Conservation (phyloP, 306 rosid species). For the Aeschynomene evenia region DNA sequence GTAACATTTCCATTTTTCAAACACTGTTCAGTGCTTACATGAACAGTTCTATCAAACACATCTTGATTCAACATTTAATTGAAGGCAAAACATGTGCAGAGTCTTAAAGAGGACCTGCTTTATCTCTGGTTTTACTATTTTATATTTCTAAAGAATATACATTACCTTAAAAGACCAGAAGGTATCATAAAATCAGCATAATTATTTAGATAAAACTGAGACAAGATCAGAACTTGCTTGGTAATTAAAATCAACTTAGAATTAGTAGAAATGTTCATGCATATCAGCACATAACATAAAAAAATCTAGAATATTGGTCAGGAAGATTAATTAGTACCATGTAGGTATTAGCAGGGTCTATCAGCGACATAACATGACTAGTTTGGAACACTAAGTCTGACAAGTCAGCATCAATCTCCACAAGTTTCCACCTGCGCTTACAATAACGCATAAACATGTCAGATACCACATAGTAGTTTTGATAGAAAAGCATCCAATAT, state of each 20-base stretch:
- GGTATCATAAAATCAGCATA: neutral
- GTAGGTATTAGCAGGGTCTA: constrained; percentile 88
- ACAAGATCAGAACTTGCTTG: neutral
- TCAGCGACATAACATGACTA: constrained; percentile 78
- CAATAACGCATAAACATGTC: constrained; percentile 19
- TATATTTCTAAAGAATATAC: neutral
- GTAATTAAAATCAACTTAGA: constrained; percentile 21
- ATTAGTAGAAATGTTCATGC: constrained; percentile 5
- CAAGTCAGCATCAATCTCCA: constrained; percentile 78
- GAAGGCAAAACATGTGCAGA: constrained; percentile 5
- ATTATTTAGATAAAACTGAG: constrained; percentile 6
- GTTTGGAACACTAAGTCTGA: constrained; percentile 67
- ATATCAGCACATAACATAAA: neutral
- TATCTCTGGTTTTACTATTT: neutral
- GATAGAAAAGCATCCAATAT: neutral
- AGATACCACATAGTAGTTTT: constrained; percentile 19
- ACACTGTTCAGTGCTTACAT: neutral
- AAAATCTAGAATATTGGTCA: constrained; percentile 3
- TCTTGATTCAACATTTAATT: constrained; percentile 6
- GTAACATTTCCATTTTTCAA: neutral
- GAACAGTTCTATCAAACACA: neutral
- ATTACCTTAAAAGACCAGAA: constrained; percentile 2
- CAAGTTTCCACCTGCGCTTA: constrained; percentile 79
- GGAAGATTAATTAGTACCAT: constrained; percentile 58
- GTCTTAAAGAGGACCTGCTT: neutral